phyloP scores from a whole-genome alignment of 1,284 basidiomycete species.

The Irpex lacteus region DNA sequence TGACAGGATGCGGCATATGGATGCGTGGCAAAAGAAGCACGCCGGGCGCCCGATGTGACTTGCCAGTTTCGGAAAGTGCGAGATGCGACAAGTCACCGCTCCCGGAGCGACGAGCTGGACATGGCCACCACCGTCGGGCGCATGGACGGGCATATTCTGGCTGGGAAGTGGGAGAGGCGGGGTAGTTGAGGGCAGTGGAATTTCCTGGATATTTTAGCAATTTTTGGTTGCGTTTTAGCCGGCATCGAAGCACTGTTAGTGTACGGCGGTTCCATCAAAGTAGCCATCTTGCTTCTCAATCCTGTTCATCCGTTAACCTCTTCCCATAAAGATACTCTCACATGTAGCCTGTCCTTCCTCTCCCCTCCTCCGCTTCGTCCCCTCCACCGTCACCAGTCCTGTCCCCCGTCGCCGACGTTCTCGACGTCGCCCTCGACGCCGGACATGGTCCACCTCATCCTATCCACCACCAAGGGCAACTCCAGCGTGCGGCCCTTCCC shows the following conservation, averaged over 20 bases:
- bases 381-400: slow-evolving; percentile 2
- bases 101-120: neutral
- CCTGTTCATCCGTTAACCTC: slow-evolving; percentile 5
- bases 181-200: neutral
- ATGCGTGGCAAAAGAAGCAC: slow-evolving; percentile 2
- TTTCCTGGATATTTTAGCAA: neutral
- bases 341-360: slow-evolving; percentile 3
- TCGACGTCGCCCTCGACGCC: slow-evolving; percentile 19
- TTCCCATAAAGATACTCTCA: slow-evolving; percentile 11
- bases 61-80: neutral
- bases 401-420: slow-evolving; percentile 20
- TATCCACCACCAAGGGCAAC: slow-evolving; percentile 62
- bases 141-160: neutral
- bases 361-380: slow-evolving; percentile 2
- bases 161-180: neutral
- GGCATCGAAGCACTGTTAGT: neutral
- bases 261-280: slow-evolving; percentile 2
- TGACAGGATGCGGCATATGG: slow-evolving; percentile 2
- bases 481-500: slow-evolving; percentile 71
- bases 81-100: slow-evolving; percentile 2
- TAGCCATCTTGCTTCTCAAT: slow-evolving; percentile 9
- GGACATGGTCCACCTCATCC: slow-evolving; percentile 62
- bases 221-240: neutral
- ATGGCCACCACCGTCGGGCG: neutral
- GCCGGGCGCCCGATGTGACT: neutral